Base-by-base conservation (phyloP, 1,284 basidiomycete species). In the Pseudozyma sp. region DNA sequence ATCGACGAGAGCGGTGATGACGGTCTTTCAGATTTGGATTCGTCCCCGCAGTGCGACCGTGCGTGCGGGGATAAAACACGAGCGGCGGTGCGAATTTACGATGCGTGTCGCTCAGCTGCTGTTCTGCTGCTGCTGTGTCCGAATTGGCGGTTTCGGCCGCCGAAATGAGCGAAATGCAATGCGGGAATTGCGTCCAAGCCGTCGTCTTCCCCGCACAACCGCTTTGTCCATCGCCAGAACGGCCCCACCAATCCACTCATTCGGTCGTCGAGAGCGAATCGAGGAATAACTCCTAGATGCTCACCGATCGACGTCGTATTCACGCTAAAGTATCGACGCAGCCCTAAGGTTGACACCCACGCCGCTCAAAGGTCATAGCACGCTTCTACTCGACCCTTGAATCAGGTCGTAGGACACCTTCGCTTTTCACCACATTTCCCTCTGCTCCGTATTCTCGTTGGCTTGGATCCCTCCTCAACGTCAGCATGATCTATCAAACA, bases 81-180 rank as follows among this genome's bases (percentile, higher is more conserved):
- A 8, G 33, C 49, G 51, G 50, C 9, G 29, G 35, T 65, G 62
- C 62, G 63, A 29, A 58, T 50, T 66, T 66, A 66, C 63, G 63
- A 42, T 4, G 48, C 35, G 5, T 2, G 40, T 24, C 24, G 24
- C 24, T 24, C 24, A 2, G 24, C 24, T 24, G 24, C 24, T 24
- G 24, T 24, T 24, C 24, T 24, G 24, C 24, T 24, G 24, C 4
- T 24, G 24, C 24, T 24, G 5, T 51, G 37, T 31, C 16, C 24
- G 5, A 11, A 5, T 14, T 10, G 31, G 29, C 13, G n/a, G 33
- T 37, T 24, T n/a, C 29, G 16, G 35, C 14, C 29, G 49, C 37
- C 49, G 49, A 42, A 29, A 16, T 46, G 16, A 37, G 35, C 35
- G 35, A 37, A 37, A 37, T 37, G 35, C 35, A 37, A 37, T 37